Conservation (phyloP, 2,329 filamentous ascomycete species). For the Pyrenophora seminiperda region DNA sequence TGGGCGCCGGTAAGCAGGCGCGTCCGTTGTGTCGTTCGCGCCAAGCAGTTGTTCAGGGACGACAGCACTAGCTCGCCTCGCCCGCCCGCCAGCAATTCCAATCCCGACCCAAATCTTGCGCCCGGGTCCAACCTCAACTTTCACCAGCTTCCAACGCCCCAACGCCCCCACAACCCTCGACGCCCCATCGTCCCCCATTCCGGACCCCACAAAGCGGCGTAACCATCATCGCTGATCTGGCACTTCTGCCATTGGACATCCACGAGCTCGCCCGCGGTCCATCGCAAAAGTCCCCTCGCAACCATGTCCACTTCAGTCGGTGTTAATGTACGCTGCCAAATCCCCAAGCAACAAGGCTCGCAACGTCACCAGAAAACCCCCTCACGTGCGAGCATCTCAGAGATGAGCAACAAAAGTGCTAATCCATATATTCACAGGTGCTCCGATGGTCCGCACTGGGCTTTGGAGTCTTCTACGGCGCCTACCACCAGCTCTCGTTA, state of each 20-base stretch:
- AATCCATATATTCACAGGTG: constrained; percentile 65
- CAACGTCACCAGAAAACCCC: not conserved
- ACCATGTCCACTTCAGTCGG: constrained; percentile 55
- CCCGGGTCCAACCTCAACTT: constrained; percentile 36
- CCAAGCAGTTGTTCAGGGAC: constrained; percentile 34
- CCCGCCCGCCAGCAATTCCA: no score
- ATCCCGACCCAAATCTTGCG: constrained; percentile 34
- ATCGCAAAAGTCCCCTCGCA: constrained; percentile 31
- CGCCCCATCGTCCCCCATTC: constrained; percentile 25
- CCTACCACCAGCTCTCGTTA: constrained; percentile 89
- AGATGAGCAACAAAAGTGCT: constrained; percentile 24
- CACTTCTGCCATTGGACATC: constrained; percentile 40
- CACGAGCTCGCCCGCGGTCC: constrained; percentile 21
- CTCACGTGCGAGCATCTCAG: no score
- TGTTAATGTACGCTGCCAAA: constrained; percentile 56
- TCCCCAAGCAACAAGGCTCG: not conserved
- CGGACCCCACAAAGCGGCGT: constrained; percentile 20
- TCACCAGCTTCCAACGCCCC: constrained; percentile 28
- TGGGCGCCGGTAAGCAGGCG: constrained; percentile 8
- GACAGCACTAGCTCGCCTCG: constrained; percentile 22
- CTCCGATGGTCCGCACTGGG: constrained; percentile 95
- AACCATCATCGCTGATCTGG: constrained; percentile 25
- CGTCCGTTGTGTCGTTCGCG: constrained; percentile 22
- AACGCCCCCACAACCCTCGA: constrained; percentile 28
- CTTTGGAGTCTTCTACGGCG: constrained; percentile 91